phyloP scores from a whole-genome alignment of 495 filamentous ascomycete species.

The Echria macrotheca region DNA sequence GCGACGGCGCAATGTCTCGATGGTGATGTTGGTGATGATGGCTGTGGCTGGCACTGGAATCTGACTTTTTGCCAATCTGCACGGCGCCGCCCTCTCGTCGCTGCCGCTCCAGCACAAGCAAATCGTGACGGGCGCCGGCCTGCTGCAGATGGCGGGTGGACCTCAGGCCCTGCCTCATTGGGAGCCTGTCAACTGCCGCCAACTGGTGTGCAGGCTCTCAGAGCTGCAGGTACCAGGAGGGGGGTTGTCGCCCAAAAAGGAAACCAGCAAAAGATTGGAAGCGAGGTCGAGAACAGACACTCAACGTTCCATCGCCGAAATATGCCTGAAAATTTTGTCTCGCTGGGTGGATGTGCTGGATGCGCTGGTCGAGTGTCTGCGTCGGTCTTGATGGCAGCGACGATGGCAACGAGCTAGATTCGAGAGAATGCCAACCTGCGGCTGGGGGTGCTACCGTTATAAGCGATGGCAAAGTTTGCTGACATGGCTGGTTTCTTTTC shows the following conservation, averaged over 20 bases:
- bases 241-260: neutral
- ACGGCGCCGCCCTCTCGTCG: neutral
- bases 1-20: neutral
- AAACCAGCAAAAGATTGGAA: neutral
- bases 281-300: neutral
- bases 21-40: neutral
- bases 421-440: too few relatives aligned
- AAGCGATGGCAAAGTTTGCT: neutral
- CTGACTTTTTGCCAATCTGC: conserved; percentile 8
- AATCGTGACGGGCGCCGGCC: neutral
- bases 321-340: neutral
- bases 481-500: neutral
- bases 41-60: conserved; percentile 3
- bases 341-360: neutral
- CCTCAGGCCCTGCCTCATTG: neutral
- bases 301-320: neutral
- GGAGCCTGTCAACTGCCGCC: neutral
- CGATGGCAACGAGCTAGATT: too few relatives aligned
- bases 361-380: too few relatives aligned
- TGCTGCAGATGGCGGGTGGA: neutral
- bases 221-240: neutral
- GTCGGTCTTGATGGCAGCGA: too few relatives aligned
- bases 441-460: neutral
- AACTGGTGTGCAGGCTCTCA: neutral
- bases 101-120: neutral